Conservation (phyloP, 768 basidiomycete species). For the Crassisporium funariophilum region DNA sequence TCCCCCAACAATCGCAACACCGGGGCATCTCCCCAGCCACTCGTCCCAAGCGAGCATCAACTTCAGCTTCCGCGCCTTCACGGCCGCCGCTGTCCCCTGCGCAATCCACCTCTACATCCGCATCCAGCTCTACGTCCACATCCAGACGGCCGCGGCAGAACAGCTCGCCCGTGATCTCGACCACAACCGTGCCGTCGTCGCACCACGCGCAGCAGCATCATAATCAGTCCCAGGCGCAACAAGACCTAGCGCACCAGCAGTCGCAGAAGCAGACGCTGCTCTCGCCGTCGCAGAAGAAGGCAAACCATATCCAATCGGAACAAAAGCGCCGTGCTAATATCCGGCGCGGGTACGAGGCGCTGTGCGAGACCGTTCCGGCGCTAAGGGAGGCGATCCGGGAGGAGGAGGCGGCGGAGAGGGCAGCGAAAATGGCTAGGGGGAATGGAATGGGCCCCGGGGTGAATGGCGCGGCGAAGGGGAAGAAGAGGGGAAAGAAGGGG, state of each 20-base stretch:
- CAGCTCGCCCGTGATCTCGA: no score
- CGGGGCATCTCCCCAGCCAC: conserved; percentile 9
- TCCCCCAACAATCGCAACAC: conserved; percentile 15
- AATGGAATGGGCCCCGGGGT: conserved; percentile 17
- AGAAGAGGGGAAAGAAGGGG: conserved; percentile 56
- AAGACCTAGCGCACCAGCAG: conserved; percentile 5
- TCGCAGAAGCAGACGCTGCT: conserved; percentile 53
- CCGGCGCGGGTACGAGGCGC: conserved; percentile 82
- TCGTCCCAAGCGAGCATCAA: conserved; percentile 12
- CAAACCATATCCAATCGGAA: conserved; percentile 92
- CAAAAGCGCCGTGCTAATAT: conserved; percentile 94
- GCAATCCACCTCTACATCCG: conserved; percentile 15
- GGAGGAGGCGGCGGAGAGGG: conserved; percentile 60
- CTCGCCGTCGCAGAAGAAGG: conserved; percentile 85
- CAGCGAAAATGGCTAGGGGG: conserved; percentile 19
- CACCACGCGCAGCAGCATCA: conserved; percentile 3
- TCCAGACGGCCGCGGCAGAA: conserved; percentile 12
- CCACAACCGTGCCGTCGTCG: no score
- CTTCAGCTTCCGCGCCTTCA: conserved; percentile 19
- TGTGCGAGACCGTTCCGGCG: conserved; percentile 83
- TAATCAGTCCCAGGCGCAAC: conserved; percentile 4
- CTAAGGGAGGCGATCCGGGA: conserved; percentile 77
- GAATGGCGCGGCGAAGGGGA: conserved; percentile 24
- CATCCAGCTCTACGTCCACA: conserved; percentile 17
- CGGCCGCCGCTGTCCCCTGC: conserved; percentile 9